phyloP scores from a whole-genome alignment of 148 eudicot genomes.

The Rhododendron ferrugineum region DNA sequence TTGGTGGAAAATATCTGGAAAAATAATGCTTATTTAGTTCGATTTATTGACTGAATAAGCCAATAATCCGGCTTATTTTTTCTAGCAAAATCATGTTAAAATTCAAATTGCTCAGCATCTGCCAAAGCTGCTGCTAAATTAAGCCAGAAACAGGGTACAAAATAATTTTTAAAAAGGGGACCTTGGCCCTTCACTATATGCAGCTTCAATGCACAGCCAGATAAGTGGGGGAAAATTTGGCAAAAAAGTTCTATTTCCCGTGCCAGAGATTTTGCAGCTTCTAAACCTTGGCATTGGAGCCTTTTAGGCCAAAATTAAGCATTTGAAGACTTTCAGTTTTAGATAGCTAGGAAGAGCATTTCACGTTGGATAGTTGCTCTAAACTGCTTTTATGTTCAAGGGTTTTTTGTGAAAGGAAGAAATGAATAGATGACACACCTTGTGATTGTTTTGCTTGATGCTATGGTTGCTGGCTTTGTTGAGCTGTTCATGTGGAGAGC shows the following conservation, averaged over 20 bases:
- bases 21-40: too few species aligned
- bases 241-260: neutral
- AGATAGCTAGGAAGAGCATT: neutral
- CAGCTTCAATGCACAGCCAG: neutral
- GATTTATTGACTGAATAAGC: neutral
- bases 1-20: too few species aligned
- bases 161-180: too few species aligned
- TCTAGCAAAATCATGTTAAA: too few species aligned
- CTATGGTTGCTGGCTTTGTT: neutral
- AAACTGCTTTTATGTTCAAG: neutral
- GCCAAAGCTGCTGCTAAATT: neutral
- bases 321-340: neutral
- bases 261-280: too few species aligned
- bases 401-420: neutral
- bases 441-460: constrained; percentile 10
- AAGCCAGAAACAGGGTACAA: neutral
- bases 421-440: neutral
- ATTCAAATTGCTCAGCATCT: too few species aligned
- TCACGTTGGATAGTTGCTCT: neutral
- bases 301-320: neutral
- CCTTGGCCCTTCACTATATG: neutral
- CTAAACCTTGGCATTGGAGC: neutral
- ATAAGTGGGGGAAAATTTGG: neutral
- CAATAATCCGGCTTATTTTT: neutral
- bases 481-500: constrained; percentile 12